Conservation (phyloP, 768 basidiomycete species). For the Sporobolomyces roseus region DNA sequence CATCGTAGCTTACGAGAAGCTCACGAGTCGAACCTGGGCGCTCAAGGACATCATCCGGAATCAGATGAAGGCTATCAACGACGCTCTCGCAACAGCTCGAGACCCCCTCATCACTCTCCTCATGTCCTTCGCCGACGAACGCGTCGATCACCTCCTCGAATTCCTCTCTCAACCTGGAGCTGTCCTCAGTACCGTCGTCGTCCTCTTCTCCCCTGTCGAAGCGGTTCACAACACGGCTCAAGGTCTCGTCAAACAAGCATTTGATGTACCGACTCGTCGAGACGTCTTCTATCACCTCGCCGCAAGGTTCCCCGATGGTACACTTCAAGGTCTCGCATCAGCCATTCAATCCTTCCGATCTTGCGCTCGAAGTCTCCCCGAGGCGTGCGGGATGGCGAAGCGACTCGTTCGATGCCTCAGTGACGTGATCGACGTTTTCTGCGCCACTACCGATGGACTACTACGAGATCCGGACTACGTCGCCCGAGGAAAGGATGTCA, state of each 20-base stretch:
- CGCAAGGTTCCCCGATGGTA: conserved; percentile 60
- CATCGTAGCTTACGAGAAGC: conserved; percentile 63
- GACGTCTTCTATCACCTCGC: conserved; percentile 83
- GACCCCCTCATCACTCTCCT: conserved; percentile 69
- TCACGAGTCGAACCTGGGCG: conserved; percentile 51
- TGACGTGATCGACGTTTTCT: conserved; percentile 85
- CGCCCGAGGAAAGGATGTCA: conserved; percentile 34
- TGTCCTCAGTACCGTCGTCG: conserved; percentile 59
- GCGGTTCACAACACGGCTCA: conserved; percentile 71
- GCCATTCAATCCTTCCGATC: conserved; percentile 65
- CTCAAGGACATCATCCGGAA: conserved; percentile 42
- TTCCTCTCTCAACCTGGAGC: conserved; percentile 60
- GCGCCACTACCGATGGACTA: conserved; percentile 66
- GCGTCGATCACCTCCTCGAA: conserved; percentile 59
- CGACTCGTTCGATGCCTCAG: conserved; percentile 86
- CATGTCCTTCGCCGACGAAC: conserved; percentile 63
- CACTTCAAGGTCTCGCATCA: conserved; percentile 67
- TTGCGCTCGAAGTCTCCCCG: conserved; percentile 64
- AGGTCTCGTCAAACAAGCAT: conserved; percentile 74
- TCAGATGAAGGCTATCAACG: conserved; percentile 60
- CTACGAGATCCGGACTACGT: conserved; percentile 51
- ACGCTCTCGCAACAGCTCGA: conserved; percentile 58
- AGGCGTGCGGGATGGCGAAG: conserved; percentile 83
- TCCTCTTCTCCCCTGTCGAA: conserved; percentile 78
- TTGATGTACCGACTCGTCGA: conserved; percentile 79